Evolutionary conservation across 2,329 filamentous ascomycete genomes (phyloP), one percentile per base, ranked within the genome.

Genomic region (Paracamarosporium sp.): DNA sequence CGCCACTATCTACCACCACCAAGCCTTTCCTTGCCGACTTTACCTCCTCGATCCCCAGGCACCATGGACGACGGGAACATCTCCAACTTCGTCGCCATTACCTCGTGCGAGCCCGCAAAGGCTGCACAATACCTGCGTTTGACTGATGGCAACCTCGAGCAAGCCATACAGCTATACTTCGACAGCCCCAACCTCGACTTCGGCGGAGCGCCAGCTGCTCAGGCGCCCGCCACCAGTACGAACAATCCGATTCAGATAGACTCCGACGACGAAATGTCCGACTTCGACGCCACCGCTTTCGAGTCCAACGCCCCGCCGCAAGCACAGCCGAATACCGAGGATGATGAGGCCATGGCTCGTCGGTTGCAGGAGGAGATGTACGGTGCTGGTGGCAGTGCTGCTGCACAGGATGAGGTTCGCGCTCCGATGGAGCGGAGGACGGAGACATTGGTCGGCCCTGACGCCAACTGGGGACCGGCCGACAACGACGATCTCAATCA

Each of bases 291-390:
- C 36, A 71, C 54, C 59, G 74, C 52, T 76, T 79, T 61, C 50
- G 71, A 70, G 41, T 64, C 70, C 40, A 61, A 61, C 28, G 62
- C 59, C 11, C 65, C 66, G 13, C 70, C 72, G 28, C 44, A 50
- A 17, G 56, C 63, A 17, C 64, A 63, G 24, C 57, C 59, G 45
- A 67, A 65, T 47, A 86, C 90, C 64, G 93, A 97, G 62, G 93
- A 97, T 69, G 95, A 99, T 70, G 93, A 92, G 51, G 93, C 91
- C 41, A 94, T 98, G 88, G 95, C 95, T 6, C 87, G 93, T 75
- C 87, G 91, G 56, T 77, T 99, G 58, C 95, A 99, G 75, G 91
- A 99, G 71, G 93, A 99, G 77, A 85, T 97, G 72, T 98, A 97
- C 68, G 84, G 85, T 33, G 67, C 61, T n/a, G 51, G 65, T n/a